These are phyloP conservation scores for Tardiomyces depauwii DNA, from an alignment of 1,139 yeast species.

Conservation along the genomic window DNA sequence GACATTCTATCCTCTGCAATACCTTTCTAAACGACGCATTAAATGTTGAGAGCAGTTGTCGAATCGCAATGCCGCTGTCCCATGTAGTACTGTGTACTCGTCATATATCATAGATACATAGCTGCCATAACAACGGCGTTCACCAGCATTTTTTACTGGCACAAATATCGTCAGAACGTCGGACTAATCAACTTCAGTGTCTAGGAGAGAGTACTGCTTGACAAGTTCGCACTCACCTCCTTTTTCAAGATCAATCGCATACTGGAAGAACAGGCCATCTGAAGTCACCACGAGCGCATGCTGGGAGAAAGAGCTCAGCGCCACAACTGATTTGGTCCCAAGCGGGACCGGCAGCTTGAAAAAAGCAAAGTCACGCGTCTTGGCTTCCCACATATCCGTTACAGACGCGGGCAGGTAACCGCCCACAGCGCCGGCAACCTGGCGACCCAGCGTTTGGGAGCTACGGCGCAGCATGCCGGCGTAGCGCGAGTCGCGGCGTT, in stretches of 20 bases:
- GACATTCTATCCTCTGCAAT: too few species aligned
- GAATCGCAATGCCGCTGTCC: too few species aligned
- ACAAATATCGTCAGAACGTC: too few species aligned
- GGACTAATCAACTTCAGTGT: neutral
- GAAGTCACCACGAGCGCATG: conserved; percentile 75
- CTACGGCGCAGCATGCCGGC: conserved; percentile 32
- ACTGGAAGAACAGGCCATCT: conserved; percentile 78
- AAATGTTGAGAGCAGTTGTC: too few species aligned
- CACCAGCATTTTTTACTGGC: too few species aligned
- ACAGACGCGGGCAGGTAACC: conserved; percentile 76
- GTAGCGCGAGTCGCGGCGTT: conserved; percentile 7
- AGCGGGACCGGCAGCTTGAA: conserved; percentile 60
- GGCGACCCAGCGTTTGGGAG: conserved; percentile 50
- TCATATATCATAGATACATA: too few species aligned
- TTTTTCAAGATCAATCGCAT: conserved; percentile 74
- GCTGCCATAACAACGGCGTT: too few species aligned
- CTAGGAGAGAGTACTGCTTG: conserved; percentile 44
- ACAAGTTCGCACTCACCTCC: conserved; percentile 89
- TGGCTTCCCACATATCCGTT: conserved; percentile 80
- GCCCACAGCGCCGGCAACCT: conserved; percentile 84
- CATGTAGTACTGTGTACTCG: too few species aligned
- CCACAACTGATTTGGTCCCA: conserved; percentile 27
- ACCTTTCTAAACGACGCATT: too few species aligned
- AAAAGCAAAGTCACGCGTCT: conserved; percentile 80
- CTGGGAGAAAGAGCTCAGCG: conserved; percentile 39